phyloP scores from a whole-genome alignment of 805 yeast species.

The Yarrowia sp. region DNA sequence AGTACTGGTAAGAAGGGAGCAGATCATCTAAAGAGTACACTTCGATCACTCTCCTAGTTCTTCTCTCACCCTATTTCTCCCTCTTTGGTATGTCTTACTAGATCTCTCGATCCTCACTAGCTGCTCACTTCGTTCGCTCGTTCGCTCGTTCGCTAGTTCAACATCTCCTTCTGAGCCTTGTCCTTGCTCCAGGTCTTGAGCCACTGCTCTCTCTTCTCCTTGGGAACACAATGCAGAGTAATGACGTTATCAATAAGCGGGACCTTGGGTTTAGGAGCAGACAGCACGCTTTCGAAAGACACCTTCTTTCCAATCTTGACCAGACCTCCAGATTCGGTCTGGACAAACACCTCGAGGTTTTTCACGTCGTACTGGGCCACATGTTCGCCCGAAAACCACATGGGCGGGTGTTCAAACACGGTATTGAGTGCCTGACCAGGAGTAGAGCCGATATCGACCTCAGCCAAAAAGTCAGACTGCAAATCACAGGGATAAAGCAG shows the following conservation, averaged over 20 bases:
- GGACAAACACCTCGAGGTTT: constrained; percentile 71
- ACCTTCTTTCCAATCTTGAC: constrained; percentile 80
- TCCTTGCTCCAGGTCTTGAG: constrained; percentile 40
- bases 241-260: constrained; percentile 75
- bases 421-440: constrained; percentile 59
- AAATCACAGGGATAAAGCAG: constrained; percentile 77
- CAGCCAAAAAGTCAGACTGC: constrained; percentile 78
- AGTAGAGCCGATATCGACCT: constrained; percentile 67
- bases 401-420: constrained; percentile 62
- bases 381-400: constrained; percentile 65
- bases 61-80: too few species aligned
- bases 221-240: constrained; percentile 76
- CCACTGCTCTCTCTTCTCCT: constrained; percentile 62
- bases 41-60: too few species aligned
- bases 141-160: too few species aligned
- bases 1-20: too few species aligned
- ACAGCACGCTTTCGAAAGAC: constrained; percentile 59
- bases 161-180: constrained; percentile 28
- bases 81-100: too few species aligned
- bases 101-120: too few species aligned
- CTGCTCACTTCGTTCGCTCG: neutral
- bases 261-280: constrained; percentile 57
- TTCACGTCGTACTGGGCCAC: constrained; percentile 51
- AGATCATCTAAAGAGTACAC: too few species aligned
- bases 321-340: constrained; percentile 77